A percentile compares a stretch with the other conserved stretches of the same genome.
phyloP scores from a whole-genome alignment of 2,329 filamentous ascomycete genomes.

The Chaetomiaceae sp. region DNA sequence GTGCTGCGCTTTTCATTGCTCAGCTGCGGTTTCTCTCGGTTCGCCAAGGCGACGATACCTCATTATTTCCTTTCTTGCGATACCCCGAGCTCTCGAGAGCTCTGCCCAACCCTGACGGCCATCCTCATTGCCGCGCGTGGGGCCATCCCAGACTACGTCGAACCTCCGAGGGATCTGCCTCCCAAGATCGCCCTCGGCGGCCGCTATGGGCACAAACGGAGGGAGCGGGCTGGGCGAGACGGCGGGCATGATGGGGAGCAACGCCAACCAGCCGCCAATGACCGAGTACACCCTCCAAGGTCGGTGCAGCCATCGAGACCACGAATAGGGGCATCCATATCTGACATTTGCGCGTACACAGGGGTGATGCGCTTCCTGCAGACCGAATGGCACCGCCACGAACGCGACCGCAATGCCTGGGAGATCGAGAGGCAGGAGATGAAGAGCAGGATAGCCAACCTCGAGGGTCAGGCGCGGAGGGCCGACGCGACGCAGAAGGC shows the following conservation, averaged over 20 bases:
- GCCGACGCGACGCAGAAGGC: conserved; percentile 86
- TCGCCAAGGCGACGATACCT: no score
- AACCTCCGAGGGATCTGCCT: background rate
- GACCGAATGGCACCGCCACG: conserved; percentile 98
- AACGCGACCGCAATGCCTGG: conserved; percentile 96
- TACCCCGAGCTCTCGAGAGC: background rate
- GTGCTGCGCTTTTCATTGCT: background rate
- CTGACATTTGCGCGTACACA: conserved; percentile 34
- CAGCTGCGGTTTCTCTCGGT: no score
- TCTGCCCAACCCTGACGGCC: background rate
- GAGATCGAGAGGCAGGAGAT: conserved; percentile 99
- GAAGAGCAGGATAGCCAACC: conserved; percentile 91
- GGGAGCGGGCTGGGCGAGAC: conserved; percentile 39
- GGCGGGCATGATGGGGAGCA: conserved; percentile 43
- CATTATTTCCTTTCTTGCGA: no score
- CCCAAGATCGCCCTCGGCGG: conserved; percentile 12
- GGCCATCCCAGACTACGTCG: conserved; percentile 18
- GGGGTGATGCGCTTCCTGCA: conserved; percentile 99
- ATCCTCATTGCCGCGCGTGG: conserved; percentile 15
- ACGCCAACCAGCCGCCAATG: conserved; percentile 50
- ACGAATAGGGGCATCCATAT: background rate
- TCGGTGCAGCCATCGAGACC: conserved; percentile 20
- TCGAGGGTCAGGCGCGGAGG: conserved; percentile 85
- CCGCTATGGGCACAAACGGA: conserved; percentile 39
- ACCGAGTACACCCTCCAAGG: conserved; percentile 61